phyloP scores from a whole-genome alignment of 176 grass and related monocot genomes.

The Carex parvula region DNA sequence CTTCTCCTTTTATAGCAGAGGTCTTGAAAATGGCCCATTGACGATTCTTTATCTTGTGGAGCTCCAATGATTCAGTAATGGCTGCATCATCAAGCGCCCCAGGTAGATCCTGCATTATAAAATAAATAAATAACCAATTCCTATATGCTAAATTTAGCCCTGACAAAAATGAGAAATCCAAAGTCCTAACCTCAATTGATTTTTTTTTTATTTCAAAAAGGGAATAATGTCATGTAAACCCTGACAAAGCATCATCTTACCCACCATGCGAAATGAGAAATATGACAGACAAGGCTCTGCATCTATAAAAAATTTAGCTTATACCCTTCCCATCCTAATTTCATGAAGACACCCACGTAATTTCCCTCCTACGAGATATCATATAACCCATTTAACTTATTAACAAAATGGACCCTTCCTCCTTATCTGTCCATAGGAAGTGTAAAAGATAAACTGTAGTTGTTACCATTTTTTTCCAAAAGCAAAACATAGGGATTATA shows the following conservation, averaged over 20 bases:
- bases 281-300: neutral
- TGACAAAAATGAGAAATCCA: neutral
- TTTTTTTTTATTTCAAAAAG: neutral
- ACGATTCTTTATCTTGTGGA: constrained; percentile 98
- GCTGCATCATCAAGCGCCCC: constrained; percentile 97
- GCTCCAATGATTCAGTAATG: constrained; percentile 94
- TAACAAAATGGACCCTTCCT: neutral
- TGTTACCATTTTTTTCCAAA: neutral
- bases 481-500: neutral
- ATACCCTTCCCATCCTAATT: neutral
- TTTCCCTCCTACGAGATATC: neutral
- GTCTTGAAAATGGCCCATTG: constrained; percentile 99
- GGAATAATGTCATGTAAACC: neutral
- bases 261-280: neutral
- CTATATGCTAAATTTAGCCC: neutral
- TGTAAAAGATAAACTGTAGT: neutral
- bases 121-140: neutral
- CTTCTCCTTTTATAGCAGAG: constrained; percentile 98
- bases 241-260: neutral
- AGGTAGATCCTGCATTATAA: constrained; percentile 76
- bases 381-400: neutral
- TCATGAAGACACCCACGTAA: neutral
- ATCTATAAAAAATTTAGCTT: neutral
- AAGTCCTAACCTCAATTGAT: neutral
- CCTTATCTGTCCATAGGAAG: neutral